Conservation (phyloP, 2,329 filamentous ascomycete species). For the Colletotrichum coccodes region DNA sequence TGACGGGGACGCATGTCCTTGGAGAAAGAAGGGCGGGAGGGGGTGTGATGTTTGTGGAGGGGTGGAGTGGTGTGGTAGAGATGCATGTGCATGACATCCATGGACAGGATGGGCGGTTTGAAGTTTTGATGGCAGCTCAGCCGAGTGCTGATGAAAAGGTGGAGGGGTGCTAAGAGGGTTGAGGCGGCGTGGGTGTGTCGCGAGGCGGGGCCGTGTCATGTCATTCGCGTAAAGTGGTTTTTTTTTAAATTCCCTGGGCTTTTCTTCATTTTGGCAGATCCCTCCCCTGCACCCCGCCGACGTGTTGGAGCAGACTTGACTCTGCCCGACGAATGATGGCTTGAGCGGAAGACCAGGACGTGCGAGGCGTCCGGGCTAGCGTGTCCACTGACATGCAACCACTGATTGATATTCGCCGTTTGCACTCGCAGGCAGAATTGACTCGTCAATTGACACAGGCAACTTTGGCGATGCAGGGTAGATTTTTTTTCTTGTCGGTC, state of each 20-base stretch:
- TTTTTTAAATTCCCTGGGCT: conserved; percentile 33
- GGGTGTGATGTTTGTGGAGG: conserved; percentile 27
- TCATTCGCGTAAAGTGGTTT: conserved; percentile 50
- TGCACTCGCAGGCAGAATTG: conserved; percentile 25
- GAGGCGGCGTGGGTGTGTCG: conserved; percentile 35
- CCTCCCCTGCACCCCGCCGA: conserved; percentile 38
- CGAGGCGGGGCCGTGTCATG: conserved; percentile 37
- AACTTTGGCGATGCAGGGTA: conserved; percentile 15
- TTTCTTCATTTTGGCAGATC: conserved; percentile 30
- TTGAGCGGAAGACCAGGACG: conserved; percentile 15
- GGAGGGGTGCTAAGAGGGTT: conserved; percentile 35
- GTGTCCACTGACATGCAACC: conserved; percentile 30
- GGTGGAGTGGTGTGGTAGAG: conserved; percentile 8
- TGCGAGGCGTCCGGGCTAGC: conserved; percentile 28
- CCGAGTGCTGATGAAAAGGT: conserved; percentile 2
- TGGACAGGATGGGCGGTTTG: conserved; percentile 9
- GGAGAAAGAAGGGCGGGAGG: background rate
- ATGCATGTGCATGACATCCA: conserved; percentile 25
- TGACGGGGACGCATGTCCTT: conserved; percentile 25
- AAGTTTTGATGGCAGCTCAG: conserved; percentile 10
- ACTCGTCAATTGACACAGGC: conserved; percentile 32
- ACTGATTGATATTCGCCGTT: conserved; percentile 5
- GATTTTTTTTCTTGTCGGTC: conserved; percentile 10
- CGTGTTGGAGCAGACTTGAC: conserved; percentile 23
- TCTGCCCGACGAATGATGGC: conserved; percentile 21